phyloP scores from a whole-genome alignment of 129 eudicot genomes.

The Chrysanthemum makinoi region DNA sequence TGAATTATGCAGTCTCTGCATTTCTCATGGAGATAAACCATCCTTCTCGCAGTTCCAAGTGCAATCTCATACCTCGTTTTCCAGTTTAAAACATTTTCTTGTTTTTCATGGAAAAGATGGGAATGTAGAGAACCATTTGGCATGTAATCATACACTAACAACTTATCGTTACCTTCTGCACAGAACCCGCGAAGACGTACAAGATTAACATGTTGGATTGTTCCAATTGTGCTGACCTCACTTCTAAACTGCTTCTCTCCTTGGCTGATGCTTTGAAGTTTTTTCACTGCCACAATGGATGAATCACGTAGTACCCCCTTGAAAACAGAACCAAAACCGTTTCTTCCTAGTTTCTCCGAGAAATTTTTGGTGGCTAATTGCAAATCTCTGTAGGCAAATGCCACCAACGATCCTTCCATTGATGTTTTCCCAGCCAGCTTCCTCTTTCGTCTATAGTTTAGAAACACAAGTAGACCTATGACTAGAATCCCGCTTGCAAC shows the following conservation, averaged over 20 bases:
- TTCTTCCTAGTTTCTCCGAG: slow-evolving; percentile 47
- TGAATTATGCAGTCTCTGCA: slow-evolving; percentile 72
- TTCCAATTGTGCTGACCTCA: slow-evolving; percentile 74
- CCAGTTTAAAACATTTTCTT: slow-evolving; percentile 40
- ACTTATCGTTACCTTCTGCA: slow-evolving; percentile 41
- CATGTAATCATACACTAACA: slow-evolving; percentile 78
- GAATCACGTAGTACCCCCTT: slow-evolving; percentile 52
- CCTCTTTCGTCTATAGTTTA: slow-evolving; percentile 22
- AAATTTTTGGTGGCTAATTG: slow-evolving; percentile 58
- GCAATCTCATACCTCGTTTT: slow-evolving; percentile 53
- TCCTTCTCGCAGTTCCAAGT: slow-evolving; percentile 56
- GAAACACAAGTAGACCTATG: slow-evolving; percentile 23
- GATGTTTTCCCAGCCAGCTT: slow-evolving; percentile 9
- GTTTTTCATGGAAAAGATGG: slow-evolving; percentile 41
- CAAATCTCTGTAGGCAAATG: slow-evolving; percentile 51
- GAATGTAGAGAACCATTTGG: slow-evolving; percentile 56
- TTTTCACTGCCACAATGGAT: slow-evolving; percentile 62
- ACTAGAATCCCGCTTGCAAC: slow-evolving; percentile 27
- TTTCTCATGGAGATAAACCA: slow-evolving; percentile 70
- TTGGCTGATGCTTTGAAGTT: slow-evolving; percentile 51
- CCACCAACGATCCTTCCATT: slow-evolving; percentile 50
- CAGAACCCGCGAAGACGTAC: slow-evolving; percentile 75
- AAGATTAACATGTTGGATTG: slow-evolving; percentile 68
- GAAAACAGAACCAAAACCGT: slow-evolving; percentile 67
- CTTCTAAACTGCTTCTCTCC: slow-evolving; percentile 83